phyloP scores from a whole-genome alignment of 768 basidiomycete genomes.

The Psilocybe cyanescens region DNA sequence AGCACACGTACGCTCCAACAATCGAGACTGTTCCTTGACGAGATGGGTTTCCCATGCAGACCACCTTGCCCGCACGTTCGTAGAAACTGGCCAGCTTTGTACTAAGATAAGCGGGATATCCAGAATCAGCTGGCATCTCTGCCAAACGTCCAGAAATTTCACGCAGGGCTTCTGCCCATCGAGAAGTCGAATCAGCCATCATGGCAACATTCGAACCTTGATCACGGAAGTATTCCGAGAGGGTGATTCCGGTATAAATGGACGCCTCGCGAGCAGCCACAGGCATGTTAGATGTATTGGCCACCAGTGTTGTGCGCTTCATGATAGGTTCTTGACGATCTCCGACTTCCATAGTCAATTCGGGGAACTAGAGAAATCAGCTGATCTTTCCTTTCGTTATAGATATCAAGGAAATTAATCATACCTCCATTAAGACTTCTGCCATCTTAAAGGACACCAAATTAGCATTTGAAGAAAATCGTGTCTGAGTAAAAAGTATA shows the following conservation, averaged over 20 bases:
- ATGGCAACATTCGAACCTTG: slow-evolving; percentile 97
- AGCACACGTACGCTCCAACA: slow-evolving; percentile 88
- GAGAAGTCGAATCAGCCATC: slow-evolving; percentile 99
- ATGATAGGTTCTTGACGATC: slow-evolving; percentile 98
- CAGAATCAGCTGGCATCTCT: slow-evolving; percentile 99
- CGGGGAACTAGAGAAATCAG: slow-evolving; percentile 64
- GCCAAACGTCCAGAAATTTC: slow-evolving; percentile 99
- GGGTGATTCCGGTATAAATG: slow-evolving; percentile 98
- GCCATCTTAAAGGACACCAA: slow-evolving; percentile 65
- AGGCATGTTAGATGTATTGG: slow-evolving; percentile 99
- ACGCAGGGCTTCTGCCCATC: slow-evolving; percentile 98
- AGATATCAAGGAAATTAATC: slow-evolving; percentile 13
- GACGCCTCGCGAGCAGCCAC: slow-evolving; percentile 99
- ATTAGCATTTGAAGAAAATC: slow-evolving; percentile 3
- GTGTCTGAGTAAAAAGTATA: background rate
- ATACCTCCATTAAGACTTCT: slow-evolving; percentile 97
- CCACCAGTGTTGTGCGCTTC: slow-evolving; percentile 99
- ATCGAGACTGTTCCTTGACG: slow-evolving; percentile 96
- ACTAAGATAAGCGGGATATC: slow-evolving; percentile 95
- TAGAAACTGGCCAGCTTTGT: slow-evolving; percentile 98
- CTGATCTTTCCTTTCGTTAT: slow-evolving; percentile 3
- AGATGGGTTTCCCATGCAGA: slow-evolving; percentile 85
- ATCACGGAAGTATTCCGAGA: slow-evolving; percentile 99
- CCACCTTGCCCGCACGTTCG: slow-evolving; percentile 96
- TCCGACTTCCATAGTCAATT: slow-evolving; percentile 89